Base-by-base conservation (phyloP, 2,329 filamentous ascomycete genomes). In the Stagonosporopsis chrysanthemi region DNA sequence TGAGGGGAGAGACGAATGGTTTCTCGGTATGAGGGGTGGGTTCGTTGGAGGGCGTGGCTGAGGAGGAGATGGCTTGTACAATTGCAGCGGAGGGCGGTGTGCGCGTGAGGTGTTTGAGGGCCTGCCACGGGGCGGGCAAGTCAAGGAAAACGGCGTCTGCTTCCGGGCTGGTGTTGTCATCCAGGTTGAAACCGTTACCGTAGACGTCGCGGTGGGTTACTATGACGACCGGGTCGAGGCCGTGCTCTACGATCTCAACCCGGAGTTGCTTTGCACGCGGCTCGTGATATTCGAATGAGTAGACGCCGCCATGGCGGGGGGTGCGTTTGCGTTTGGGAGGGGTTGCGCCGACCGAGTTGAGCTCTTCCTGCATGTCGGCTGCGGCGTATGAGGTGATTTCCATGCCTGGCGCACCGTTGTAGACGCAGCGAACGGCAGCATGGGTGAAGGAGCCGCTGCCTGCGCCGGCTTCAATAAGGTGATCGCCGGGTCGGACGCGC, bases 371-470 rank as follows among this genome's bases (percentile, higher is more conserved):
- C 67, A 69, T 52, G 23, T 69, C 45, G 19, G 62, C 56, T 4
- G 43, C 48, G 0, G 44, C 31, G 44, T 57, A 52, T 2, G 54
- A 57, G 53, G 50, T 63, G 9, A 48, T 41, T 12, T 61, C 51
- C 28, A 66, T 58, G 4, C 76, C 77, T 0, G 87, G 84, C 64
- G 88, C 88, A 8, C 90, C 90, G 66, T 86, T 90, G 77, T 90
- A 95, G 15, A 93, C 87, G 2, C 90, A 90, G 55, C 91, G 83
- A 4, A 85, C 88, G 1, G 90, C 86, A 3, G 91, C 91, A 71
- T 95, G 91, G 0, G 90, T 93, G 68, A 95, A 95, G 68, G 89
- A 92, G 7, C 91, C 91, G 71, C 90, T 93, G 6, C 91, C 91
- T 1, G 90, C 88, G 29, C 91, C 91, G 3, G 91, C 91, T 75